These are phyloP conservation scores for Gymnopilus junonius DNA, from an alignment of 768 basidiomycete species.

Conservation along the genomic window DNA sequence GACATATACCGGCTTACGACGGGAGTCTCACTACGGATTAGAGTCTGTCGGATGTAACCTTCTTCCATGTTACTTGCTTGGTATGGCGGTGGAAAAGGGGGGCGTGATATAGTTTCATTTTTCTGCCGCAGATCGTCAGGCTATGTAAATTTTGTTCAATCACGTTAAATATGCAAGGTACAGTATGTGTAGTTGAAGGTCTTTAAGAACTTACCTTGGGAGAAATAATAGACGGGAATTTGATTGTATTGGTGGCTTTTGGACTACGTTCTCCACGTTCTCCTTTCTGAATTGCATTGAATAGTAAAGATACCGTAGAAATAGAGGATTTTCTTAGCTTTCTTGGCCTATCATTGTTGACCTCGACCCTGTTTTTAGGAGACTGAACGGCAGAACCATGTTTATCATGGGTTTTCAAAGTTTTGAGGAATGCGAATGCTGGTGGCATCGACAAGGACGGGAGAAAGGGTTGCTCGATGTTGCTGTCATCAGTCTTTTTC, in stretches of 20 bases:
- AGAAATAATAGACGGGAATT: background rate
- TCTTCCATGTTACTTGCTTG: background rate
- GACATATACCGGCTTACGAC: slow-evolving; percentile 24
- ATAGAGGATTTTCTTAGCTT: slow-evolving; percentile 13
- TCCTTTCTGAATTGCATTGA: too few species aligned
- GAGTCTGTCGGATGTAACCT: background rate
- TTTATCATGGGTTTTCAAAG: slow-evolving; percentile 12
- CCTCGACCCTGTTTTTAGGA: background rate
- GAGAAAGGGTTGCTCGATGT: background rate
- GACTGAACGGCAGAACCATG: background rate
- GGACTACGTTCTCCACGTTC: background rate
- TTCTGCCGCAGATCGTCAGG: background rate
- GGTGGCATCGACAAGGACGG: slow-evolving; percentile 20
- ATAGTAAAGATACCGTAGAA: background rate
- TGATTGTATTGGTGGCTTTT: background rate
- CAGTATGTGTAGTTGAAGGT: background rate
- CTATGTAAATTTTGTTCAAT: background rate
- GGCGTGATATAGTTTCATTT: background rate
- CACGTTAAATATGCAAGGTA: background rate
- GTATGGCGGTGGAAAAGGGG: background rate
- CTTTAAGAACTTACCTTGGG: background rate
- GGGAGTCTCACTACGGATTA: slow-evolving; percentile 15
- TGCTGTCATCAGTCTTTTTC: background rate
- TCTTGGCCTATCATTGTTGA: background rate
- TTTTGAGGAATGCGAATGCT: slow-evolving; percentile 32